Conservation (phyloP, 768 basidiomycete genomes). For the Leccinellum rugosiceps region DNA sequence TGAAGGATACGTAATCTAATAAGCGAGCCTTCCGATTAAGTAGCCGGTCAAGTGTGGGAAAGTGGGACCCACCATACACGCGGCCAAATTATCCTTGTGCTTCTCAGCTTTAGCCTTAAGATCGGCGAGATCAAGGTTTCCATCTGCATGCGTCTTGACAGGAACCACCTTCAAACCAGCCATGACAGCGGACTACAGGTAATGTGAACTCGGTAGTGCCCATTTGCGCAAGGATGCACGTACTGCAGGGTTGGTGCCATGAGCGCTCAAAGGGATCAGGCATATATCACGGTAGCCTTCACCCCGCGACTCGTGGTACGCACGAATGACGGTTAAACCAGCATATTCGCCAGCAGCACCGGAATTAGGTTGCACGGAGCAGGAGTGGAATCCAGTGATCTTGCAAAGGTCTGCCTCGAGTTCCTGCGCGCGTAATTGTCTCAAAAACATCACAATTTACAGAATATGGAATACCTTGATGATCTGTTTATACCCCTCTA, state of each 20-base stretch:
- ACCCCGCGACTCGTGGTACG: slow-evolving; percentile 88
- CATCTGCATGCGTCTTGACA: slow-evolving; percentile 86
- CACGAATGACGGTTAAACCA: slow-evolving; percentile 90
- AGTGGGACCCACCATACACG: slow-evolving; percentile 75
- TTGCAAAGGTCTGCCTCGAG: slow-evolving; percentile 86
- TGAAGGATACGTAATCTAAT: slow-evolving; percentile 91
- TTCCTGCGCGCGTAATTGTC: slow-evolving; percentile 52
- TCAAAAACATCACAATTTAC: background rate
- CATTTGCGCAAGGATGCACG: slow-evolving; percentile 25
- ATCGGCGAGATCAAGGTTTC: slow-evolving; percentile 86
- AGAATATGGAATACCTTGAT: slow-evolving; percentile 53
- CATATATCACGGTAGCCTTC: slow-evolving; percentile 87
- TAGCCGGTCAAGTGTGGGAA: slow-evolving; percentile 6
- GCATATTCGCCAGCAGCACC: slow-evolving; percentile 98
- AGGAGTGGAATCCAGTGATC: slow-evolving; percentile 95
- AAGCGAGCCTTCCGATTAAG: slow-evolving; percentile 8
- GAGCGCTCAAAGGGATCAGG: slow-evolving; percentile 92
- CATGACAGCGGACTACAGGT: slow-evolving; percentile 86
- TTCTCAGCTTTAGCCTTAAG: slow-evolving; percentile 83
- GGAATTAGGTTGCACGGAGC: slow-evolving; percentile 98
- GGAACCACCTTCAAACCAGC: slow-evolving; percentile 95
- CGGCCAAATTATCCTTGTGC: slow-evolving; percentile 88
- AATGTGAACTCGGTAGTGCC: slow-evolving; percentile 14
- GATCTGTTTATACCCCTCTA: slow-evolving; percentile 78
- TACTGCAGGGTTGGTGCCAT: slow-evolving; percentile 97